Base-by-base conservation (phyloP, 176 grass and related monocot species). In the Oryza australiensis region DNA sequence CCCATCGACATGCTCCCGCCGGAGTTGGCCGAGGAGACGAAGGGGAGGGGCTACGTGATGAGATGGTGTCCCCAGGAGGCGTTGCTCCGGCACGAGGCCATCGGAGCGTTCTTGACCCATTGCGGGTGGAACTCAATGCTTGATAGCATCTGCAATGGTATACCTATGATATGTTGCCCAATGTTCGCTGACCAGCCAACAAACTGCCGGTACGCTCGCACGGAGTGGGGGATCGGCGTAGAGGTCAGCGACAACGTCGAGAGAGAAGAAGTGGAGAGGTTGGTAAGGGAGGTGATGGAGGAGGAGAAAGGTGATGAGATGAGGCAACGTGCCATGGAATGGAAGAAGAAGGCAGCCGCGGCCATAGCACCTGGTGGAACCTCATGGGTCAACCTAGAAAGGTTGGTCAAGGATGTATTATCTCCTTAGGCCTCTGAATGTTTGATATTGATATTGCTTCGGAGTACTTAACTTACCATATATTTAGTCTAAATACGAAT, bases 91-190 rank as follows among this genome's bases (percentile, higher is more conserved):
- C 84, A 90, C 20, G 48, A 49, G n/a, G 74, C 80, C 1, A n/a
- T 73, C 0, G 60, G 59, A 7, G 66, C 43, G 5, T 88, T 88
- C 74, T 13, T 92, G 32, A 87, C 89, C 13, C 89, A 91, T 59
- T 80, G 85, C 57, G 89, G 89, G 11, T 91, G 89, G 89, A 91
- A 91, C 89, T 91, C 85, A 1, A 14, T 62, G 7, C 55, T 91
- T 9, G 85, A 91, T 26, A 5, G 14, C 3, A 18, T 49, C 15
- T 15, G 14, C 46, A 49, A 49, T 5, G 46, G 46, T 18, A 4
- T 49, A 5, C 46, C 46, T 3, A 49, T 49, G 46, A 3, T 49
- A 4, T 49, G 46, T 5, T 49, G 1, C 46, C 46, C 46, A 1
- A 49, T 49, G 46, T 14, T 4, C 4, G 41, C 41, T 4, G 62